Evolutionary conservation across 805 yeast genomes (phyloP).

Genomic region (Saccharomycopsis sp.): DNA sequence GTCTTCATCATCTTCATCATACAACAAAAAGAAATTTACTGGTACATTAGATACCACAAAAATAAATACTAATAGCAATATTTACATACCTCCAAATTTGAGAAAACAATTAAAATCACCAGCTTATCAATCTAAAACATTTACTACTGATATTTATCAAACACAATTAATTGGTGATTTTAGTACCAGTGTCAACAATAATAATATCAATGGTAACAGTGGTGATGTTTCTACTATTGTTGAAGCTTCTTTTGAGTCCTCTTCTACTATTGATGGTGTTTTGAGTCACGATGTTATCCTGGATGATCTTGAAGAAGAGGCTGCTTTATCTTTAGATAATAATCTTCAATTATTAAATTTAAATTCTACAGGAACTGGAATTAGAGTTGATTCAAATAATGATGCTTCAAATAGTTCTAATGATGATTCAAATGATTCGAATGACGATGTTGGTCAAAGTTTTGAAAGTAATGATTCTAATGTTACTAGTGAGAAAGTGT

Average conservation of each 20-base stretch:
- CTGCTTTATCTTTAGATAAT: not conserved
- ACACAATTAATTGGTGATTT: too few relatives aligned
- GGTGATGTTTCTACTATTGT: not conserved
- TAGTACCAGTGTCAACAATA: not conserved
- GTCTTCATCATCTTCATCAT: not conserved
- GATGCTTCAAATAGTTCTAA: not conserved
- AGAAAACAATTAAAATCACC: slow-evolving; percentile 16
- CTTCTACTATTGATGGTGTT: slow-evolving; percentile 46
- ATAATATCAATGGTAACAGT: not conserved
- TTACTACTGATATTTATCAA: slow-evolving; percentile 15
- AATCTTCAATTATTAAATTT: too few relatives aligned
- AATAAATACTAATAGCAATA: slow-evolving; percentile 2
- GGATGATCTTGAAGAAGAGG: slow-evolving; percentile 21
- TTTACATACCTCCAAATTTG: slow-evolving; percentile 18
- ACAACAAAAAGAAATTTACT: not conserved
- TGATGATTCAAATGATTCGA: too few relatives aligned
- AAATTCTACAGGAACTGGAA: not conserved
- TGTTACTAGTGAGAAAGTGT: not conserved
- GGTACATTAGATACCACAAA: too few relatives aligned
- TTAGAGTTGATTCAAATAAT: not conserved
- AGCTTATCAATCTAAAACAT: slow-evolving; percentile 15
- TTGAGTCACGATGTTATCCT: slow-evolving; percentile 48
- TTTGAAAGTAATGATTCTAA: not conserved
- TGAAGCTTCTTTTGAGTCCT: slow-evolving; percentile 8
- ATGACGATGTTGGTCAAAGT: not conserved